phyloP scores from a whole-genome alignment of 2,329 filamentous ascomycete species.

The Apiospora saccharicola region DNA sequence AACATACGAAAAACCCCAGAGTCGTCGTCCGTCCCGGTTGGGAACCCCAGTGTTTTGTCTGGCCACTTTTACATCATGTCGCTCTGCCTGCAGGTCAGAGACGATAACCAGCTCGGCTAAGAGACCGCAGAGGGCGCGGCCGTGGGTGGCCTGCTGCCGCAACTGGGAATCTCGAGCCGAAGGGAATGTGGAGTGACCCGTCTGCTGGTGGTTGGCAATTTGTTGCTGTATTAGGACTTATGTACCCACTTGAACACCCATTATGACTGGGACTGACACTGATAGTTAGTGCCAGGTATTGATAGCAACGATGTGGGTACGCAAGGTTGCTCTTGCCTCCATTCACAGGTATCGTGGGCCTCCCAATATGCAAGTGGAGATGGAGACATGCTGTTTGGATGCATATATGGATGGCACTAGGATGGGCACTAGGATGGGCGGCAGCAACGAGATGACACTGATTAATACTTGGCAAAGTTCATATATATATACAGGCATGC shows the following conservation, averaged over 20 bases:
- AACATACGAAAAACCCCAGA: constrained; percentile 1
- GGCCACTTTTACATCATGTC: constrained; percentile 1
- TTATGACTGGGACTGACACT: no score
- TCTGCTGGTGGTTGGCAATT: neutral
- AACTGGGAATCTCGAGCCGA: no score
- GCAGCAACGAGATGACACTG: no score
- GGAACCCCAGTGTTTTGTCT: neutral
- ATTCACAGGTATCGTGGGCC: no score
- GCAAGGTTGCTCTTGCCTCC: neutral
- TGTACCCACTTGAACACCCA: no score
- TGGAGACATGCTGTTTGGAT: no score
- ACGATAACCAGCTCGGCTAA: neutral
- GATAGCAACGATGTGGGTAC: neutral
- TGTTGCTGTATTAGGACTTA: neutral
- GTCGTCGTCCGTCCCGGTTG: neutral
- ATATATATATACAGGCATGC: no score
- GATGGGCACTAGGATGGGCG: no score
- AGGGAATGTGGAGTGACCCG: neutral
- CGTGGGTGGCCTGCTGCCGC: no score
- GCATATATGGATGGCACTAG: no score
- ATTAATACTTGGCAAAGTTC: no score
- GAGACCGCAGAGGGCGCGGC: neutral
- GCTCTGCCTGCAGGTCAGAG: neutral
- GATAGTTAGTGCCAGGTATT: neutral
- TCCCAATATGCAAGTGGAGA: no score